Conservation (phyloP, 305 asterid genomes). For the Ilex paraguariensis region DNA sequence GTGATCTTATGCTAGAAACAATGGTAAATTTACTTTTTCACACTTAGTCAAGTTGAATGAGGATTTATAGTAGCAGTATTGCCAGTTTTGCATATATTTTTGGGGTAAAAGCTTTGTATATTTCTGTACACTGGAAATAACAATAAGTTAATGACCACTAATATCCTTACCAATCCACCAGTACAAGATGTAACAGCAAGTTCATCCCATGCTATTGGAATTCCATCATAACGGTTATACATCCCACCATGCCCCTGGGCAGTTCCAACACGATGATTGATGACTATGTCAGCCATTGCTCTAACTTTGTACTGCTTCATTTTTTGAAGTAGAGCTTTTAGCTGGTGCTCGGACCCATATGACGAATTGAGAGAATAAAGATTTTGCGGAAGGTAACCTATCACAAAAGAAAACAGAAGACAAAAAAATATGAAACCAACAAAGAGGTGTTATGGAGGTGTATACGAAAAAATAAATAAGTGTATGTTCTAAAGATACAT, state of each 20-base stretch:
- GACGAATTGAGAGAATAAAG: slow-evolving; percentile 78
- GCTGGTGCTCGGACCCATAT: slow-evolving; percentile 77
- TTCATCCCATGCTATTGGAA: slow-evolving; percentile 87
- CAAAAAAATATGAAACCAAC: slow-evolving; percentile 8
- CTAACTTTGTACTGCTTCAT: slow-evolving; percentile 81
- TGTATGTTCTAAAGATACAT: slow-evolving; percentile 1
- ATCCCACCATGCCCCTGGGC: slow-evolving; percentile 76
- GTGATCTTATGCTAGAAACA: no score
- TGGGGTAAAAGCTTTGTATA: no score
- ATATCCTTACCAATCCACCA: slow-evolving; percentile 73
- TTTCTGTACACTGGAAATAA: no score
- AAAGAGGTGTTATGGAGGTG: slow-evolving; percentile 2
- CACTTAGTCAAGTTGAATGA: no score
- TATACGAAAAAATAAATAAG: slow-evolving; percentile 2
- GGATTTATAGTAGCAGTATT: no score
- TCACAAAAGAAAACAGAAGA: slow-evolving; percentile 12
- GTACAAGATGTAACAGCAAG: slow-evolving; percentile 83
- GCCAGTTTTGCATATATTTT: no score
- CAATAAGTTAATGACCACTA: background rate
- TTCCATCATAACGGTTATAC: slow-evolving; percentile 96
- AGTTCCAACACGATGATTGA: slow-evolving; percentile 95
- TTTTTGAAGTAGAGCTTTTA: slow-evolving; percentile 73
- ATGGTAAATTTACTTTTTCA: no score
- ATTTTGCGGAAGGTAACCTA: slow-evolving; percentile 96
- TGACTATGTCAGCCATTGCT: slow-evolving; percentile 93